Conservation (phyloP, 2,329 filamentous ascomycete genomes). For the Aspergillus awamori region DNA sequence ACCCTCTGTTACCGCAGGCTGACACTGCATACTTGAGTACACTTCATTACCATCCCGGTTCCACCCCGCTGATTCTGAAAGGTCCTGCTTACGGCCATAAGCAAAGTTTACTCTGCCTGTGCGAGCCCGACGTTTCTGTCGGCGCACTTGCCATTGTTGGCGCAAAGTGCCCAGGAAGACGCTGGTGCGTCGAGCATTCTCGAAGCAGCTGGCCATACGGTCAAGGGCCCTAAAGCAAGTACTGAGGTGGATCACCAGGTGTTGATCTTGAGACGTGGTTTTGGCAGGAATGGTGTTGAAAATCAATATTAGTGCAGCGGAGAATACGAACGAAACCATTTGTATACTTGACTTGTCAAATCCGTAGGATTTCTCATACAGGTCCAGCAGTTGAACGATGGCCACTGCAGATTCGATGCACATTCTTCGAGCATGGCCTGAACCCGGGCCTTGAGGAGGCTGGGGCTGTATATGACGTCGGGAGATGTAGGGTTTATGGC, state of each 20-base stretch:
- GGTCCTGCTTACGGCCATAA: constrained; percentile 14
- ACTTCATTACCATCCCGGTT: not conserved
- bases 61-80: constrained; percentile 23
- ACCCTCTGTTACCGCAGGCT: too few species aligned
- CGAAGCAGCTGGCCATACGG: constrained; percentile 45
- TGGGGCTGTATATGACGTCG: constrained; percentile 47
- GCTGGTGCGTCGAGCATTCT: constrained; percentile 45
- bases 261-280: constrained; percentile 29
- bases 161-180: constrained; percentile 44
- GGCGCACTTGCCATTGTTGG: constrained; percentile 42
- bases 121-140: constrained; percentile 17
- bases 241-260: constrained; percentile 43
- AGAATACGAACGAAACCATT: constrained; percentile 49
- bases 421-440: constrained; percentile 47
- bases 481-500: constrained; percentile 50
- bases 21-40: too few species aligned
- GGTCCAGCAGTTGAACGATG: constrained; percentile 44
- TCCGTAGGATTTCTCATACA: constrained; percentile 47
- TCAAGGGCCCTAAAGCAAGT: constrained; percentile 48
- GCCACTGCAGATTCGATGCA: constrained; percentile 47
- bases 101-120: not conserved
- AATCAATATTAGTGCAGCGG: constrained; percentile 46
- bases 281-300: constrained; percentile 38
- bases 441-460: constrained; percentile 47
- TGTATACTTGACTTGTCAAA: constrained; percentile 50